Evolutionary conservation across 805 yeast genomes (phyloP).

Genomic region (Deakozyma indianensis): DNA sequence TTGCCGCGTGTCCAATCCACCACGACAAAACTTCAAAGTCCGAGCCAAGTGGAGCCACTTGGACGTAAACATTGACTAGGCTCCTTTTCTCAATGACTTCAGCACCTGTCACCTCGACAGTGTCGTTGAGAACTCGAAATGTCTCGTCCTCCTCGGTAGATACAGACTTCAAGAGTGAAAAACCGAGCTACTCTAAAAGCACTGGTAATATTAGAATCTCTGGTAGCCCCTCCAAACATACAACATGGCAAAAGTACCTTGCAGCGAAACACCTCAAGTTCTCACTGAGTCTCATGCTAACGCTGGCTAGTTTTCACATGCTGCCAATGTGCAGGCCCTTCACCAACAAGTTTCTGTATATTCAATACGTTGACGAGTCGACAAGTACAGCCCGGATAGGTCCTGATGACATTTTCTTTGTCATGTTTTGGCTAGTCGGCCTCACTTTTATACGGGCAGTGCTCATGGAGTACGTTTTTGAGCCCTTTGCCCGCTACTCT

Average conservation of each 20-base stretch:
- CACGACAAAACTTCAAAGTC: too few relatives aligned
- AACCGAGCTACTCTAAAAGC: background rate
- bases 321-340: slow-evolving; percentile 15
- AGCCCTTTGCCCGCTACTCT: slow-evolving; percentile 36
- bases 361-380: slow-evolving; percentile 25
- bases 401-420: slow-evolving; percentile 19
- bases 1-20: too few relatives aligned
- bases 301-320: slow-evolving; percentile 15
- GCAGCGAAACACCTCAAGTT: slow-evolving; percentile 16
- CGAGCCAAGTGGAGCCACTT: too few relatives aligned
- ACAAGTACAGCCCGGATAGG: slow-evolving; percentile 11
- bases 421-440: slow-evolving; percentile 38
- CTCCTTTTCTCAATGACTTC: too few relatives aligned
- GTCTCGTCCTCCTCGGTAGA: slow-evolving; percentile 1
- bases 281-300: slow-evolving; percentile 13
- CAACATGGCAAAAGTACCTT: background rate
- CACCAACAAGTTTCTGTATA: slow-evolving; percentile 25
- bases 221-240: background rate
- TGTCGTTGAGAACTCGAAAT: background rate
- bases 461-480: slow-evolving; percentile 42
- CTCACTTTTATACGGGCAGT: slow-evolving; percentile 45
- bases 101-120: too few relatives aligned
- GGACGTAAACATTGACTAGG: too few relatives aligned
- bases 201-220: background rate
- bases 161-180: background rate